These are phyloP conservation scores for Adansonia grandidieri DNA, from an alignment of 441 rosid species.

Conservation along the genomic window DNA sequence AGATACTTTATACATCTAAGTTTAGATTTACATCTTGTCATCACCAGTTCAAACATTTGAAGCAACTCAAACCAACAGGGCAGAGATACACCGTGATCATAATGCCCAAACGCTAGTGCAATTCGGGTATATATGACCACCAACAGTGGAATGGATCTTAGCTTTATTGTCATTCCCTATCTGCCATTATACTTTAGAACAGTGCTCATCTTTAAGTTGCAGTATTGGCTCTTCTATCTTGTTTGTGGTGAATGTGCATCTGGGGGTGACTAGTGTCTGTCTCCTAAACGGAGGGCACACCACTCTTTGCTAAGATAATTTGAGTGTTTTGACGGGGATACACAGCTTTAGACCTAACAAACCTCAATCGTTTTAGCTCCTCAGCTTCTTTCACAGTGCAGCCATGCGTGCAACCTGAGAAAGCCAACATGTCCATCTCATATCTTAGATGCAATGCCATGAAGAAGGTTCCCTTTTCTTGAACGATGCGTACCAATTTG, in stretches of 20 bases:
- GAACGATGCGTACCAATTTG: conserved; percentile 73
- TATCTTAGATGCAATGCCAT: conserved; percentile 94
- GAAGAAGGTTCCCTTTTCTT: conserved; percentile 75
- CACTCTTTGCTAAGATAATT: background rate
- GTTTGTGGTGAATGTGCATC: background rate
- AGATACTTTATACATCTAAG: background rate
- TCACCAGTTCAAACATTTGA: conserved; percentile 12
- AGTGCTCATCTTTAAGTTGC: background rate
- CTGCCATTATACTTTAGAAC: background rate
- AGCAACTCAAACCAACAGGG: conserved; percentile 1
- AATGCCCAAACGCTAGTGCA: background rate
- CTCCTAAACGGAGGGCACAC: background rate
- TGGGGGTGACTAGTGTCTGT: background rate
- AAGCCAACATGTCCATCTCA: conserved; percentile 99
- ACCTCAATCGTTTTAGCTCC: conserved; percentile 90
- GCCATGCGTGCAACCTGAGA: conserved; percentile 96
- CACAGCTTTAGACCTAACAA: conserved; percentile 33
- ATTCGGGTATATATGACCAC: background rate
- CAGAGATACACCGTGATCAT: background rate
- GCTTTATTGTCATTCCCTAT: background rate
- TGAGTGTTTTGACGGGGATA: conserved; percentile 6
- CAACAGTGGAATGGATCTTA: conserved; percentile 9
- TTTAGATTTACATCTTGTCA: background rate
- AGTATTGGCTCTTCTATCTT: background rate
- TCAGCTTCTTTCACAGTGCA: conserved; percentile 87